A percentile compares a stretch with the other conserved stretches of the same genome.
These are phyloP conservation scores for Xylariomycetidae sp. DNA, from an alignment of 2,329 filamentous ascomycete genomes.

Conservation along the genomic window DNA sequence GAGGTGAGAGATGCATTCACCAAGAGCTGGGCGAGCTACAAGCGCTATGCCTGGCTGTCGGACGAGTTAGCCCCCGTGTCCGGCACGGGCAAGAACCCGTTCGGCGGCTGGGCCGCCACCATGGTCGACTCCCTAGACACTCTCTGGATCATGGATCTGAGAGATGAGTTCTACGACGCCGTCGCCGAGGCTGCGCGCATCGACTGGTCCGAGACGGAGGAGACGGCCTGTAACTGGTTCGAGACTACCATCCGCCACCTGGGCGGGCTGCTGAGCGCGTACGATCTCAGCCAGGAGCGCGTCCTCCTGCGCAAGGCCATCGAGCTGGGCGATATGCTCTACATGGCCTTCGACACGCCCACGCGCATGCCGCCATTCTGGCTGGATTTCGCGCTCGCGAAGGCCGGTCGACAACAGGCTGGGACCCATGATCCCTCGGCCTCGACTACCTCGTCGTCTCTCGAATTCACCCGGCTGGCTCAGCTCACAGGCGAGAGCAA, in stretches of 20 bases:
- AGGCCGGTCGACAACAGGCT: background rate
- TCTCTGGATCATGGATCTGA: slow-evolving; percentile 40
- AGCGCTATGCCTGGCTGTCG: slow-evolving; percentile 44
- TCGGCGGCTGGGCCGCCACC: slow-evolving; percentile 42
- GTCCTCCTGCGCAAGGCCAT: slow-evolving; percentile 31
- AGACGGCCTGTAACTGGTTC: slow-evolving; percentile 29
- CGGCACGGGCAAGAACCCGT: slow-evolving; percentile 40
- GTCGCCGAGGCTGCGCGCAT: slow-evolving; percentile 35
- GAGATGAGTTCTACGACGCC: slow-evolving; percentile 40
- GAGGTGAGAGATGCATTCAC: slow-evolving; percentile 34
- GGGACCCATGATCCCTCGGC: slow-evolving; percentile 23
- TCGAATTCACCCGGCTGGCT: slow-evolving; percentile 65
- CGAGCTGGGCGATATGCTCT: slow-evolving; percentile 35
- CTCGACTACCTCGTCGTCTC: slow-evolving; percentile 50
- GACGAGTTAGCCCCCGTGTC: slow-evolving; percentile 48
- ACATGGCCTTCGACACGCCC: slow-evolving; percentile 27
- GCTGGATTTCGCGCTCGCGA: slow-evolving; percentile 1
- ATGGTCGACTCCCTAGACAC: slow-evolving; percentile 36
- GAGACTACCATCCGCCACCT: slow-evolving; percentile 35
- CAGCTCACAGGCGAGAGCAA: slow-evolving; percentile 62
- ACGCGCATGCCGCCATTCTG: slow-evolving; percentile 23
- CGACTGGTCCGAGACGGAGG: slow-evolving; percentile 34
- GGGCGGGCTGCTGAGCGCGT: slow-evolving; percentile 26
- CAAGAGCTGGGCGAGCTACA: slow-evolving; percentile 42
- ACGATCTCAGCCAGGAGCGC: slow-evolving; percentile 31